phyloP scores from a whole-genome alignment of 2,329 filamentous ascomycete species.

The Xylaria sp. region DNA sequence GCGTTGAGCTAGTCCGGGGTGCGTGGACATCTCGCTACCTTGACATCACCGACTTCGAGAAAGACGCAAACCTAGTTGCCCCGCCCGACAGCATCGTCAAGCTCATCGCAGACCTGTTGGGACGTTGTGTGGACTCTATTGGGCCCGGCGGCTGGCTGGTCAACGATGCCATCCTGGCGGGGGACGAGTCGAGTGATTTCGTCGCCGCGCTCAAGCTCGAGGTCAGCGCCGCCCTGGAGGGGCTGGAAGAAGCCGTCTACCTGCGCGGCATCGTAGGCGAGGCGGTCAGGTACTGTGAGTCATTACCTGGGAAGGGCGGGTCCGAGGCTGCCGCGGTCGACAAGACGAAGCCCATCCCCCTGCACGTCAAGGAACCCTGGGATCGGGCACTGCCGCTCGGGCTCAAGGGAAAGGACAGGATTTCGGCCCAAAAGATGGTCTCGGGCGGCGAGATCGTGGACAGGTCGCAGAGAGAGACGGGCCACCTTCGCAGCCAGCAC shows the following conservation, averaged over 20 bases:
- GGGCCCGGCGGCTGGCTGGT: constrained; percentile 75
- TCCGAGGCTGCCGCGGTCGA: constrained; percentile 31
- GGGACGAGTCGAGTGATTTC: constrained; percentile 63
- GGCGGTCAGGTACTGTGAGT: constrained; percentile 62
- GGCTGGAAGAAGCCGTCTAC: constrained; percentile 68
- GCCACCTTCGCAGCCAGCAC: constrained; percentile 75
- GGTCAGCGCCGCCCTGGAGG: constrained; percentile 71
- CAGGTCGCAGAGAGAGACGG: constrained; percentile 73
- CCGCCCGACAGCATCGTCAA: constrained; percentile 70
- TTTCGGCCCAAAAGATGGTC: constrained; percentile 61
- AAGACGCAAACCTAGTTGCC: constrained; percentile 47
- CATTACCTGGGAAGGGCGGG: constrained; percentile 35
- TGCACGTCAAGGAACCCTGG: constrained; percentile 49
- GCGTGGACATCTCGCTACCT: constrained; percentile 76
- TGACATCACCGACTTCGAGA: constrained; percentile 55
- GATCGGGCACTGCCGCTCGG: constrained; percentile 68
- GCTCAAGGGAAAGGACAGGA: constrained; percentile 60
- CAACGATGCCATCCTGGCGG: constrained; percentile 57
- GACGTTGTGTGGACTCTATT: constrained; percentile 74
- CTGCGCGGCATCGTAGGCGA: constrained; percentile 68
- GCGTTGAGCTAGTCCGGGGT: constrained; percentile 72
- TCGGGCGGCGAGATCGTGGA: constrained; percentile 70
- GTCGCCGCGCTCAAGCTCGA: constrained; percentile 68
- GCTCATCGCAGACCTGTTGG: constrained; percentile 71
- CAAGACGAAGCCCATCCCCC: constrained; percentile 48